Percentiles rank a stretch among this genome's conserved stretches.
phyloP scores from a whole-genome alignment of 371 early-diverging fungal species.

The Capillidium rhysosporum region DNA sequence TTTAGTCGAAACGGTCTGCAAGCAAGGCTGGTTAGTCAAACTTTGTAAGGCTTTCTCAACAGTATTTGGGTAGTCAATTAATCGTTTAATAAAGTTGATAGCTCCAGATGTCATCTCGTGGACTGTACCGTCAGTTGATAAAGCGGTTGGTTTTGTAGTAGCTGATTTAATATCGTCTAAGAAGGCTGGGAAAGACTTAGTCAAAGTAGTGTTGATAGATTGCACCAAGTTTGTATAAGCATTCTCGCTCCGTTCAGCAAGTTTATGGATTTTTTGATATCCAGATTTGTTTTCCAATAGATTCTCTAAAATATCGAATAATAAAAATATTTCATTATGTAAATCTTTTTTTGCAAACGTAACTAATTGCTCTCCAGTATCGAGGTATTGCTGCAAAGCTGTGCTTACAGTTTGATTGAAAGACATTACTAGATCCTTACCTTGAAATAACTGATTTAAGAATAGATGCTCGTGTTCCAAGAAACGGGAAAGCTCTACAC shows the following conservation, averaged over 20 bases:
- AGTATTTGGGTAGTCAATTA: constrained; percentile 30
- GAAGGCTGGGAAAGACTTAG: constrained; percentile 45
- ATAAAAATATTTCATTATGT: constrained; percentile 46
- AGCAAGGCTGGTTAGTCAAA: constrained; percentile 15
- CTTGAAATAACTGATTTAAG: constrained; percentile 34
- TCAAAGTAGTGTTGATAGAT: constrained; percentile 27
- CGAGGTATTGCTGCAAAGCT: constrained; percentile 33
- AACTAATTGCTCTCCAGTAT: constrained; percentile 40
- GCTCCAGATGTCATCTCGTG: constrained; percentile 67
- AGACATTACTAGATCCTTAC: constrained; percentile 26
- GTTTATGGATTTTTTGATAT: not conserved
- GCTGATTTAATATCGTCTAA: constrained; percentile 42
- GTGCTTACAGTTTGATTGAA: constrained; percentile 30
- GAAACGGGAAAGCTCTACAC: constrained; percentile 1
- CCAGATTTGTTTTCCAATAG: not conserved
- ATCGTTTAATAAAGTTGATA: constrained; percentile 33
- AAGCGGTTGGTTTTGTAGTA: constrained; percentile 8
- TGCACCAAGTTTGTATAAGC: constrained; percentile 21
- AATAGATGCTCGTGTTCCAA: constrained; percentile 39
- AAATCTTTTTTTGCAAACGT: constrained; percentile 32
- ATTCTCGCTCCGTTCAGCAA: not conserved
- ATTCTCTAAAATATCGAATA: constrained; percentile 54
- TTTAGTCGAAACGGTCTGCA: not conserved
- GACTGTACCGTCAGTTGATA: constrained; percentile 67
- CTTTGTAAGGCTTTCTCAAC: constrained; percentile 29